Evolutionary conservation across 352 stramenopile genomes (phyloP), one percentile per base, ranked within the genome.

Genomic region (Phytopythium aichiense): DNA sequence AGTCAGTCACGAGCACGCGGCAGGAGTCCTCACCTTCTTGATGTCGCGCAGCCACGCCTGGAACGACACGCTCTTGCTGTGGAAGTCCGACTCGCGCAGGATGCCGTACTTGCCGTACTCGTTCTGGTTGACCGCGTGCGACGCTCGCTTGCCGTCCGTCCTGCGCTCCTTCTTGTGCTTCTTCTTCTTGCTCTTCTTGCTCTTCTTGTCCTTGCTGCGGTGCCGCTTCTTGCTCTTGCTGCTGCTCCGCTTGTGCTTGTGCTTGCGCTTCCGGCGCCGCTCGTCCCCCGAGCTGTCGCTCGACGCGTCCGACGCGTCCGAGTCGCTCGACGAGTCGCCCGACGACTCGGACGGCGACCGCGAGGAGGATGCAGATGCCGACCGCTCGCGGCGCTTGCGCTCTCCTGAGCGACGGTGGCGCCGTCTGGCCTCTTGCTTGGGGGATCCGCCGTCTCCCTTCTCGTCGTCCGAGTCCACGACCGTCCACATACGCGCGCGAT

Each of bases 61-160:
- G 75, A 98, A 99, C 25, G 87, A 97, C 51, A 94, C 81, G 60
- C 79, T 87, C 71, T 97, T 97, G 58, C 51, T 66, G 72, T 96
- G 92, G 69, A 94, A 98, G 69, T 99, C 93, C 1, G 80, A 89
- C 61, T 97, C 77, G 60, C 89, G 86, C 33, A 99, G 72, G 42
- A 99, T 98, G n/a, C 97, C 97, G 65, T 97, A 98, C 72, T 98
- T 98, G 63, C 97, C 97, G 77, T 98, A 99, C 54, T 89, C 76
- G 57, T 96, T 88, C 69, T 97, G 89, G 65, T 97, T 80, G 58
- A 97, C 84, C 8, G 86, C 88, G 37, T 69, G 57, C 40, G 74
- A 81, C n/a, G 23, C 35, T 11, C 4, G 7, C 23, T 52, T 37
- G 35, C 35, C 35, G 35, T 40, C 35, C 35, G 35, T 8, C 28